A percentile compares a stretch with the other conserved stretches of the same genome.
phyloP scores from a whole-genome alignment of 768 basidiomycete species.

The Harrya chromipes region DNA sequence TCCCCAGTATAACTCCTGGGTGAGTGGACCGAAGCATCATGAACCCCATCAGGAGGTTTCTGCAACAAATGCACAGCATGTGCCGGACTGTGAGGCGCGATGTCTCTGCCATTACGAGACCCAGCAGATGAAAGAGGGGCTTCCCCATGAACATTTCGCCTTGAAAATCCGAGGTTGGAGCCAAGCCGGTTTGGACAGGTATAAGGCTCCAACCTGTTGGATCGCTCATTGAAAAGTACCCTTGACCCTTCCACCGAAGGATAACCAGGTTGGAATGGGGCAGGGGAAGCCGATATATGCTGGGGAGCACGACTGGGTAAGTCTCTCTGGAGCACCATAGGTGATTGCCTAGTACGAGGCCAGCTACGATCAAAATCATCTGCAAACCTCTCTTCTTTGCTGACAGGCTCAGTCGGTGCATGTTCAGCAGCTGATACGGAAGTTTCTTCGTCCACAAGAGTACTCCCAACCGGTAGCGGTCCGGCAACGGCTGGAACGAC shows the following conservation, averaged over 20 bases:
- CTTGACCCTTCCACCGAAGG: constrained; percentile 60
- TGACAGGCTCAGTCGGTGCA: constrained; percentile 44
- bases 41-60: constrained; percentile 39
- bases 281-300: constrained; percentile 32
- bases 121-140: constrained; percentile 40
- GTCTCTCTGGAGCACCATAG: constrained; percentile 43
- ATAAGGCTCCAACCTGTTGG: constrained; percentile 86
- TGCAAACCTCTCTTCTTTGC: constrained; percentile 84
- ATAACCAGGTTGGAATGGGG: constrained; percentile 38
- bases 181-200: constrained; percentile 44
- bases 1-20: constrained; percentile 21
- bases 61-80: constrained; percentile 57
- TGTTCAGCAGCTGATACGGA: constrained; percentile 20
- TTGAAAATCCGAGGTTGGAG: constrained; percentile 31
- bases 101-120: constrained; percentile 44
- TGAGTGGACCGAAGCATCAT: constrained; percentile 13
- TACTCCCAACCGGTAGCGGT: constrained; percentile 25
- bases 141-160: constrained; percentile 47
- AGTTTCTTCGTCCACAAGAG: constrained; percentile 13
- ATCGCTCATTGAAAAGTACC: constrained; percentile 93
- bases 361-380: constrained; percentile 97
- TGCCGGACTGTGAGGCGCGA: constrained; percentile 37
- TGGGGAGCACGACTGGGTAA: constrained; percentile 31
- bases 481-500: constrained; percentile 50
- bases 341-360: constrained; percentile 69